Percentiles rank a stretch among this genome's conserved stretches.
phyloP scores from a whole-genome alignment of 2,329 filamentous ascomycete genomes.

The Pseudocercospora eumusae region DNA sequence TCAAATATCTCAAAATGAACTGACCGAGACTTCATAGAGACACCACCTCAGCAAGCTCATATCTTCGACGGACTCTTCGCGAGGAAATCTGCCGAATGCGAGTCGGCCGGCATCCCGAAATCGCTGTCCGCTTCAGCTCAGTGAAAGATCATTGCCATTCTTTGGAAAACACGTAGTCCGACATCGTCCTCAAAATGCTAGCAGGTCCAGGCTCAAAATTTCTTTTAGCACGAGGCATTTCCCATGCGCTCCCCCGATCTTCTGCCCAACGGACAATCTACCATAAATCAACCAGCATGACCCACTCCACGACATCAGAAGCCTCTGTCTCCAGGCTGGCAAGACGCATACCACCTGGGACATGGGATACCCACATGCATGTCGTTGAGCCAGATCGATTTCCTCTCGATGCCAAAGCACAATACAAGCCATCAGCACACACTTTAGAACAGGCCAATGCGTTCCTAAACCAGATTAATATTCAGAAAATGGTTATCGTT shows the following conservation, averaged over 20 bases:
- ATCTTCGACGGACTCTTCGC: neutral
- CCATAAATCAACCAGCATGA: neutral
- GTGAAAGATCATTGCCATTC: neutral
- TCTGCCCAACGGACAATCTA: neutral
- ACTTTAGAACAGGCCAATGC: slow-evolving; percentile 53
- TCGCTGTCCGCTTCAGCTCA: neutral
- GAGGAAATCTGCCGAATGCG: slow-evolving; percentile 2
- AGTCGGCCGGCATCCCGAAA: neutral
- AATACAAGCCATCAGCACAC: slow-evolving; percentile 55
- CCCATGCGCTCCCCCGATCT: neutral
- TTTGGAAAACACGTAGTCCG: neutral
- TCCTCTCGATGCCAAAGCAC: slow-evolving; percentile 51
- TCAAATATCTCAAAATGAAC: neutral
- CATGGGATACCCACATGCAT: slow-evolving; percentile 68
- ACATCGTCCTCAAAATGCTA: slow-evolving; percentile 1
- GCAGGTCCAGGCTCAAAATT: neutral
- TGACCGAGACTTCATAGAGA: too few relatives aligned
- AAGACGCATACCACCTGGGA: slow-evolving; percentile 44
- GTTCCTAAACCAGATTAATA: slow-evolving; percentile 55
- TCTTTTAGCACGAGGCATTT: neutral
- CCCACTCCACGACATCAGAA: neutral
- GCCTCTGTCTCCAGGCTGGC: slow-evolving; percentile 24
- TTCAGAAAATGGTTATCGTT: slow-evolving; percentile 58
- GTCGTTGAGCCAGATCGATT: slow-evolving; percentile 57
- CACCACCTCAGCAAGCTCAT: neutral